A percentile compares a stretch with the other conserved stretches of the same genome.
These are phyloP conservation scores for Claviceps sorghi DNA, from an alignment of 2,329 filamentous ascomycete species.

Conservation along the genomic window DNA sequence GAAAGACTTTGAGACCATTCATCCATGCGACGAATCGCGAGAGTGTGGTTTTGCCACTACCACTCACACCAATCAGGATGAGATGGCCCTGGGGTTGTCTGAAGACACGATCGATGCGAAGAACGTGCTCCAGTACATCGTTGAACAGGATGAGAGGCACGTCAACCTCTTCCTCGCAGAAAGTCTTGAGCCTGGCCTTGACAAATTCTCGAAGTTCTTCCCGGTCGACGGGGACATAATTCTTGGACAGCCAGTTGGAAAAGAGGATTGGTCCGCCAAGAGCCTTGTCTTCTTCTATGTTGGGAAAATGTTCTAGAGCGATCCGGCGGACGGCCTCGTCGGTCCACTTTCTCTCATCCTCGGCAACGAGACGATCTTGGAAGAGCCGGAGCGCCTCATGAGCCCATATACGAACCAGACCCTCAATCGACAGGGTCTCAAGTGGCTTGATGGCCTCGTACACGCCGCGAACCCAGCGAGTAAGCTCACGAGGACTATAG, in stretches of 20 bases:
- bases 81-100: slow-evolving; percentile 95
- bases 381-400: slow-evolving; percentile 93
- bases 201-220: slow-evolving; percentile 94
- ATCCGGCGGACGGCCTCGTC: slow-evolving; percentile 75
- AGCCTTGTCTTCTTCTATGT: slow-evolving; percentile 79
- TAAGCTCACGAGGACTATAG: slow-evolving; percentile 96
- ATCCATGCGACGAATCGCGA: slow-evolving; percentile 99
- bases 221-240: slow-evolving; percentile 92
- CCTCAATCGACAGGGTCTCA: slow-evolving; percentile 76
- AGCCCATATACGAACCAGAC: slow-evolving; percentile 91
- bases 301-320: slow-evolving; percentile 84
- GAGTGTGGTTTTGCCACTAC: slow-evolving; percentile 94
- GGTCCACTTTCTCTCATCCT: slow-evolving; percentile 92
- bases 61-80: slow-evolving; percentile 95
- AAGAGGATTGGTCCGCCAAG: slow-evolving; percentile 89
- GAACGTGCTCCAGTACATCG: slow-evolving; percentile 91
- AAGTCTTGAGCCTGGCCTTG: slow-evolving; percentile 90
- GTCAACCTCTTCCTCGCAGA: slow-evolving; percentile 98
- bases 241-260: slow-evolving; percentile 98
- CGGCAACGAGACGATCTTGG: slow-evolving; percentile 88
- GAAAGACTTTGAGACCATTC: slow-evolving; percentile 97
- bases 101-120: slow-evolving; percentile 97
- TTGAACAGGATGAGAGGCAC: slow-evolving; percentile 98
- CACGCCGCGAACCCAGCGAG: slow-evolving; percentile 90
- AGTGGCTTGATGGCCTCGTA: slow-evolving; percentile 94